phyloP scores from a whole-genome alignment of 2,329 filamentous ascomycete genomes.

The Alternaria arborescens region DNA sequence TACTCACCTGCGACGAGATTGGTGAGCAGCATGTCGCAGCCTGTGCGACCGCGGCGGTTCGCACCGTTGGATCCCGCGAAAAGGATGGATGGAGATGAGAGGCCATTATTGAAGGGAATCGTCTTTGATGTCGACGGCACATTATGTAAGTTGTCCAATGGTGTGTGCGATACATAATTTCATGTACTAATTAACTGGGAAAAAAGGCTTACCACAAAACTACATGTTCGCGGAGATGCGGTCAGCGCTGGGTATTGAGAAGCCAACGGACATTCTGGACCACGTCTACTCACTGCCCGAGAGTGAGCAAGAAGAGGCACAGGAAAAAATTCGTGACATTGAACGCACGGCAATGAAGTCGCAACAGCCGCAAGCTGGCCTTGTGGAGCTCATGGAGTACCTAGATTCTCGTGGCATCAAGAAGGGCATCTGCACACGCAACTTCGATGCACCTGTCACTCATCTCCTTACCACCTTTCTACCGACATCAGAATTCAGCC shows the following conservation, averaged over 20 bases:
- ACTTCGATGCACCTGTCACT: constrained; percentile 80
- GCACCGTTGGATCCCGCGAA: constrained; percentile 57
- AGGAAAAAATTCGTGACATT: constrained; percentile 77
- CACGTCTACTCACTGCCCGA: constrained; percentile 81
- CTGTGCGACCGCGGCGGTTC: constrained; percentile 55
- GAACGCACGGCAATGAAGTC: constrained; percentile 81
- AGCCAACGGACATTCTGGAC: constrained; percentile 80
- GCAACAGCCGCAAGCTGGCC: constrained; percentile 83
- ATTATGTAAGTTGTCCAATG: constrained; percentile 69
- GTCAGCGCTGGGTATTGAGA: constrained; percentile 74
- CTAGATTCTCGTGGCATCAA: constrained; percentile 72
- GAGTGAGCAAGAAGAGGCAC: constrained; percentile 68
- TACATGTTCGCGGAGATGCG: constrained; percentile 97
- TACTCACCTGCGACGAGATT: constrained; percentile 5
- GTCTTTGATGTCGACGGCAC: constrained; percentile 97
- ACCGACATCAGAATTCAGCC: constrained; percentile 71
- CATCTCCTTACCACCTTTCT: constrained; percentile 81
- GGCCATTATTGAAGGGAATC: constrained; percentile 63
- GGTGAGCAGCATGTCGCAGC: constrained; percentile 23
- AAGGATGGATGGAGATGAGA: constrained; percentile 40
- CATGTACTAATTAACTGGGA: constrained; percentile 16
- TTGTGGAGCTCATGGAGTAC: constrained; percentile 81
- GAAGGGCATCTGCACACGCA: constrained; percentile 92
- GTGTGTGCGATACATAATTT: not conserved
- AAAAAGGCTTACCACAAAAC: constrained; percentile 80